Conservation (phyloP, 2,329 filamentous ascomycete species). For the Exophiala alcalophila region DNA sequence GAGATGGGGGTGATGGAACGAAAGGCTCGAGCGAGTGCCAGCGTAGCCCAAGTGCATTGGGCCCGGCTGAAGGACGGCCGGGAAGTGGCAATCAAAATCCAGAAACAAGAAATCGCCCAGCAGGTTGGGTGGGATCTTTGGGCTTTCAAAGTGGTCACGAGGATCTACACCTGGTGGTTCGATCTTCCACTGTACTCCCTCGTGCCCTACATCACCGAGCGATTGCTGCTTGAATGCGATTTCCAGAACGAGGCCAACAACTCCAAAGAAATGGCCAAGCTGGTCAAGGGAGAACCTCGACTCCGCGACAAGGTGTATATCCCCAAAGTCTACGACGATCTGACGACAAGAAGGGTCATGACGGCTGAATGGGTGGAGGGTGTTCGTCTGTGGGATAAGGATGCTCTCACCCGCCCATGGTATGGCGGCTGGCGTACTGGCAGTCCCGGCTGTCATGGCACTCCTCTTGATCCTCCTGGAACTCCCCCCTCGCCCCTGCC, state of each 20-base stretch:
- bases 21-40: conserved; percentile 72
- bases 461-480: conserved; percentile 54
- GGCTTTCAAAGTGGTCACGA: conserved; percentile 85
- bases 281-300: conserved; percentile 72
- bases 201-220: conserved; percentile 88
- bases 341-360: conserved; percentile 79
- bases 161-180: conserved; percentile 81
- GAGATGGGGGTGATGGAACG: conserved; percentile 66
- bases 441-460: conserved; percentile 72
- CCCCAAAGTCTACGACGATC: conserved; percentile 76
- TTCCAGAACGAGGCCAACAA: conserved; percentile 91
- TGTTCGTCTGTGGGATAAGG: conserved; percentile 86
- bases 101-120: conserved; percentile 88
- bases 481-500: conserved; percentile 29
- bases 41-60: conserved; percentile 97
- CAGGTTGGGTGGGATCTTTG: conserved; percentile 94
- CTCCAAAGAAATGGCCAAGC: conserved; percentile 73
- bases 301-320: conserved; percentile 82
- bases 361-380: conserved; percentile 98
- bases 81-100: conserved; percentile 92
- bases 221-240: conserved; percentile 89
- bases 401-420: conserved; percentile 74
- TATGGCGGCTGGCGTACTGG: conserved; percentile 71
- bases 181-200: conserved; percentile 89
- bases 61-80: conserved; percentile 78